These are phyloP conservation scores for Chimonanthus salicifolius DNA, from an alignment of 164 flowering plant genomes.

Conservation along the genomic window DNA sequence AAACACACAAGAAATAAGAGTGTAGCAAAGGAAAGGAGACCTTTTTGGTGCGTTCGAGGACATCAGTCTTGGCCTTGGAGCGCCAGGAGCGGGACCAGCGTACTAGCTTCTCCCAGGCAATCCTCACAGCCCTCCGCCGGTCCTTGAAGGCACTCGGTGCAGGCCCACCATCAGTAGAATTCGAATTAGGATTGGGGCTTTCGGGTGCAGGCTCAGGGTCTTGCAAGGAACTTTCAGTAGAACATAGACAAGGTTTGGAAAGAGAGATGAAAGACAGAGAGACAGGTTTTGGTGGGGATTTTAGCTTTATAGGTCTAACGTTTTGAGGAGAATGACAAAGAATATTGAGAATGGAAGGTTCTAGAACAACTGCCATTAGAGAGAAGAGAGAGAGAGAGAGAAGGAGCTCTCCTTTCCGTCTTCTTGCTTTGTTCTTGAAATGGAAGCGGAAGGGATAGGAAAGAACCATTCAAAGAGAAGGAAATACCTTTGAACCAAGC, in stretches of 20 bases:
- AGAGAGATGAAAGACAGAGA: conserved; percentile 6
- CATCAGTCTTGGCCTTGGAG: conserved; percentile 71
- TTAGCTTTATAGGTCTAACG: conserved; percentile 2
- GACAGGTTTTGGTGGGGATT: neutral
- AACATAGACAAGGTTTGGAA: conserved; percentile 9
- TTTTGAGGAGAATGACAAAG: neutral
- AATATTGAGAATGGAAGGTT: conserved; percentile 11
- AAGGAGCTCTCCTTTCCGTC: neutral
- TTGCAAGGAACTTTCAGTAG: conserved; percentile 1
- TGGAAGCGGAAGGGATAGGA: no score
- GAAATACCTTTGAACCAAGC: no score
- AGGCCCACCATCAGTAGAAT: neutral
- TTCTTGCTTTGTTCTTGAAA: no score
- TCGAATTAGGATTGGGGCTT: conserved; percentile 7
- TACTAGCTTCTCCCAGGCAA: conserved; percentile 94
- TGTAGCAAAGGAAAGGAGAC: conserved; percentile 20
- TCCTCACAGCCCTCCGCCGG: conserved; percentile 53
- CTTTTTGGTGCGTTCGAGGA: conserved; percentile 81
- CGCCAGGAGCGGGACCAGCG: conserved; percentile 96
- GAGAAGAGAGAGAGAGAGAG: neutral
- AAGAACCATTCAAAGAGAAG: no score
- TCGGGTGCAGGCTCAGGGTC: conserved; percentile 8
- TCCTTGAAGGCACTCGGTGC: conserved; percentile 24
- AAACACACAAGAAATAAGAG: neutral
- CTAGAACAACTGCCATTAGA: conserved; percentile 17